Base-by-base conservation (phyloP, 106 monocot species). In the Posidonia australis region DNA sequence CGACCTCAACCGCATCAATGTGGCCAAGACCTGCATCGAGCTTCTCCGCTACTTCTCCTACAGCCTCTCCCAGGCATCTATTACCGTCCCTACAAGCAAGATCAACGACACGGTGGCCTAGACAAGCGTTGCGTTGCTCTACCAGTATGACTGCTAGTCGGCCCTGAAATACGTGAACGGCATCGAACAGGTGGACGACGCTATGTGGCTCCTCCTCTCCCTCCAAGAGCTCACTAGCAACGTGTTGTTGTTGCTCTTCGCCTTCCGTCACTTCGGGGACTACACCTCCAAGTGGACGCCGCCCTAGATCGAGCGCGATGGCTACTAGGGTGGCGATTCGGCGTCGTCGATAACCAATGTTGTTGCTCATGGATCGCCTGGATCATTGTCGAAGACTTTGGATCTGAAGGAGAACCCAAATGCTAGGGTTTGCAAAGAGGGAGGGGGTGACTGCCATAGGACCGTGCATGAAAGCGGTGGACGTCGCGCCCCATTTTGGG, bases 221-320 rank as follows among this genome's bases (percentile, higher is more conserved):
- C 70, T 83, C 62, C 45, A 13, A 53, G 44, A 68, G 45, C 63
- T 74, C 55, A 84, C 87, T 36, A 78, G 84, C 82, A 78, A 82
- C 78, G 72, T 76, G 62, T 65, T 78, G 54, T 77, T 84, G 22
- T 84, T 87, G 79, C 44, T 87, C 17, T 69, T 75, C 64, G 71
- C 92, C 10, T 66, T 79, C 57, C 73, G 78, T 19, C 92, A 81
- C 42, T 91, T 77, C 74, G 90, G 86, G 53, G 5, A 44, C 67
- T 74, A 92, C 54, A 67, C 55, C 27, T 46, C 80, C 54, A 44
- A 14, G 31, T 92, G 87, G 87, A 59, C 63, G 12, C 87, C 84
- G 18, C 92, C 87, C 14, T 76, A 82, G 66, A 87, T 87, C 16
- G 92, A 92, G 75, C 73, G 92, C 25, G 84, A 92, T 70, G 87